Percentiles rank a stretch among this genome's conserved stretches.
Evolutionary conservation across 2,329 filamentous ascomycete genomes (phyloP).

Genomic region (Orbilia ellipsospora): DNA sequence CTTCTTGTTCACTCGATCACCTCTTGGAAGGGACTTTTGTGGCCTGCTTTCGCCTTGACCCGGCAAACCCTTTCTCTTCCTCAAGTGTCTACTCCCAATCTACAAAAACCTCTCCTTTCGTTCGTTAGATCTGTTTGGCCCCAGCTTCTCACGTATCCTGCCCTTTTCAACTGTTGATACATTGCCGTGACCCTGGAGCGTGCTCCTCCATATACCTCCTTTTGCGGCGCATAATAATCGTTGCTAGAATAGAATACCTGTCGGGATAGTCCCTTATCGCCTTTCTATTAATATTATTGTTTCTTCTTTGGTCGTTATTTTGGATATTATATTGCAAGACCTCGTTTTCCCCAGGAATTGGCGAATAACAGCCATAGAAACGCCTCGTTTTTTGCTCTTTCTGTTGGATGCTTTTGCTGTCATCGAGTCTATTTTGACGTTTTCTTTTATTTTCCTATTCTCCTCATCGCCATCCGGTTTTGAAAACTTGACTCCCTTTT

Average conservation of each 20-base stretch:
- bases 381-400: conserved; percentile 1
- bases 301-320: conserved; percentile 1
- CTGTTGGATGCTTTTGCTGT: conserved; percentile 1
- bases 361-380: conserved; percentile 44
- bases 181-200: conserved; percentile 24
- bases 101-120: conserved; percentile 32
- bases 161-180: conserved; percentile 42
- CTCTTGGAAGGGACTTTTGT: conserved; percentile 39
- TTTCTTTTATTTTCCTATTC: background rate
- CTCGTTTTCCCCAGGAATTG: conserved; percentile 23
- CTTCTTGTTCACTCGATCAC: conserved; percentile 27
- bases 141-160: conserved; percentile 41
- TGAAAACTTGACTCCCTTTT: background rate
- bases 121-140: conserved; percentile 38
- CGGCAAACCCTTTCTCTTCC: conserved; percentile 4
- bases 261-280: conserved; percentile 18
- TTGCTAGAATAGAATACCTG: conserved; percentile 46
- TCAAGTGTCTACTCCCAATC: background rate
- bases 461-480: background rate
- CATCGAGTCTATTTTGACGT: conserved; percentile 7
- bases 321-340: conserved; percentile 23
- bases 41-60: conserved; percentile 50
- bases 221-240: conserved; percentile 49
- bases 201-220: conserved; percentile 46
- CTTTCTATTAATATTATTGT: conserved; percentile 1